These are phyloP conservation scores for Aspergillus viridinutans DNA, from an alignment of 2,329 filamentous ascomycete species.

Conservation along the genomic window DNA sequence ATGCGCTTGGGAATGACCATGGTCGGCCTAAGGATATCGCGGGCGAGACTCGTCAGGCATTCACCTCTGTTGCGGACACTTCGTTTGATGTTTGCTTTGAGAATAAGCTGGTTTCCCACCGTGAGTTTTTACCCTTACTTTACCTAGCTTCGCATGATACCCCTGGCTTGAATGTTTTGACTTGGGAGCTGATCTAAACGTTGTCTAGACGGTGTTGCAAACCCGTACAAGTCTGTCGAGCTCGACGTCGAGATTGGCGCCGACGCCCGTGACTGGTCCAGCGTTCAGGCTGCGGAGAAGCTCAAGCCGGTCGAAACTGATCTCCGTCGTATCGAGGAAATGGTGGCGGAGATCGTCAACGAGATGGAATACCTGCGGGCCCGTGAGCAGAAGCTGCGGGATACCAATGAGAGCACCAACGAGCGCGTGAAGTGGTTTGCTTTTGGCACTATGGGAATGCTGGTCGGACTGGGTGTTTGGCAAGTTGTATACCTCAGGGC, in stretches of 20 bases:
- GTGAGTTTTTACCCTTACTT: constrained; percentile 49
- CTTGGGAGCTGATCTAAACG: constrained; percentile 2
- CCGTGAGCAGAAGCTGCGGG: constrained; percentile 90
- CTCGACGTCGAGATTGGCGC: constrained; percentile 95
- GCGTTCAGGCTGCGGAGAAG: constrained; percentile 94
- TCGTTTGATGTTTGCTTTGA: constrained; percentile 97
- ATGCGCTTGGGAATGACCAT: constrained; percentile 94
- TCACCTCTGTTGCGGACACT: constrained; percentile 86
- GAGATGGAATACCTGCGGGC: constrained; percentile 95
- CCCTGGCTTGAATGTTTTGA: too few species aligned
- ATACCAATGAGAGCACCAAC: constrained; percentile 99
- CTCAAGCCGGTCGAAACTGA: constrained; percentile 96
- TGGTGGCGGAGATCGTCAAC: constrained; percentile 77
- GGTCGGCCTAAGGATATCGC: constrained; percentile 84
- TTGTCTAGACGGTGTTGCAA: constrained; percentile 34
- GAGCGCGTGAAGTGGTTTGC: constrained; percentile 99
- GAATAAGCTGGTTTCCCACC: constrained; percentile 64
- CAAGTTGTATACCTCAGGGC: constrained; percentile 96
- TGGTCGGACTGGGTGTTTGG: constrained; percentile 87
- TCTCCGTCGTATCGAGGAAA: constrained; percentile 85
- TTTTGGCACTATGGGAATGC: constrained; percentile 83
- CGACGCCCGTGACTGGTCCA: constrained; percentile 96
- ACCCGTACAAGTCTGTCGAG: constrained; percentile 69
- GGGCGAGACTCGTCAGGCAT: constrained; percentile 88
- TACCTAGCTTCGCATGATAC: not conserved